A percentile compares a stretch with the other conserved stretches of the same genome.
These are phyloP conservation scores for Rhizophora mangle DNA, from an alignment of 345 rosid genomes.

Conservation along the genomic window DNA sequence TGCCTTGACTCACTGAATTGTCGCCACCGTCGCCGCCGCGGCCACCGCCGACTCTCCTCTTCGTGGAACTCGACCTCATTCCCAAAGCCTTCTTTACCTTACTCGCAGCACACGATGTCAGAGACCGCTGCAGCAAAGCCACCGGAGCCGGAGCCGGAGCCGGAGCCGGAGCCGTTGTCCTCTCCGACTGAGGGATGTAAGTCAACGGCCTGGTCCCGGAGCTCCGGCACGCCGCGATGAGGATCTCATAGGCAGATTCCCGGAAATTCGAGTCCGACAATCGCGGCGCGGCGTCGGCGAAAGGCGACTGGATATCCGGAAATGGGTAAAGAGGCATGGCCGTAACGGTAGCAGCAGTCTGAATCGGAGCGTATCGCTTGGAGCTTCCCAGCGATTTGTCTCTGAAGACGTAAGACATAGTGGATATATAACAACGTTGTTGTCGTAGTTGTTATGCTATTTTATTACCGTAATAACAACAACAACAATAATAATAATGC, in stretches of 20 bases:
- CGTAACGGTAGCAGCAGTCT: background rate
- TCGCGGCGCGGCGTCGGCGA: constrained; percentile 6
- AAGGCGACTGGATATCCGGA: constrained; percentile 22
- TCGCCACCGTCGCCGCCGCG: constrained; percentile 21
- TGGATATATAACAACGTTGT: background rate
- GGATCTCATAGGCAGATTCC: constrained; percentile 31
- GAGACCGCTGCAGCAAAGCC: constrained; percentile 28
- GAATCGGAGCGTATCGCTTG: constrained; percentile 6
- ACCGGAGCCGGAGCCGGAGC: constrained; percentile 1
- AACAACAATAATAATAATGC: too few species aligned
- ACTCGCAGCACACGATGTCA: constrained; percentile 30
- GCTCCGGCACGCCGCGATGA: constrained; percentile 30
- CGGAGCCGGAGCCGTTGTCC: background rate
- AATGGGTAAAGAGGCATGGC: constrained; percentile 10
- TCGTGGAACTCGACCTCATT: constrained; percentile 18
- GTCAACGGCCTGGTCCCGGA: constrained; percentile 29
- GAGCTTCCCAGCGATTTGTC: constrained; percentile 16
- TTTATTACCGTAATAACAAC: too few species aligned
- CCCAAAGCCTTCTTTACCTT: constrained; percentile 33
- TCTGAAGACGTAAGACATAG: constrained; percentile 14
- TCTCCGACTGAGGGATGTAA: constrained; percentile 26
- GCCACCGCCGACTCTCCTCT: constrained; percentile 33
- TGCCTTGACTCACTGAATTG: constrained; percentile 21
- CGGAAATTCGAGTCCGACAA: constrained; percentile 27
- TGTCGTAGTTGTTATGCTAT: too few species aligned